These are phyloP conservation scores for Lactarius sp. DNA, from an alignment of 768 basidiomycete genomes.

Conservation along the genomic window DNA sequence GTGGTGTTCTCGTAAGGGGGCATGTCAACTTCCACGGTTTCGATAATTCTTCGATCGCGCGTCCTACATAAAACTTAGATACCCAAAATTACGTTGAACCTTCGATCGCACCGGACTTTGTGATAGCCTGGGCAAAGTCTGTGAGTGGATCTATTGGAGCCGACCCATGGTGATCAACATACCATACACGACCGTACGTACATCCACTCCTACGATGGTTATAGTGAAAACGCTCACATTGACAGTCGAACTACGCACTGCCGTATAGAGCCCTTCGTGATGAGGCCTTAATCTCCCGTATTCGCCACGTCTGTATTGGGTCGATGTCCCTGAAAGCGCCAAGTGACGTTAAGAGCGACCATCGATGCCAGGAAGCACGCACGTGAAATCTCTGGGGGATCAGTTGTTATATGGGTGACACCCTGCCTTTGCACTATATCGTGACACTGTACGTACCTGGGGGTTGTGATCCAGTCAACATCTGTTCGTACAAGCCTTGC, in stretches of 20 bases:
- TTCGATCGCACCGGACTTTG: slow-evolving; percentile 55
- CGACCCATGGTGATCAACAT: slow-evolving; percentile 26
- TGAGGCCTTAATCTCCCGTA: slow-evolving; percentile 57
- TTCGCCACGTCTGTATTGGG: slow-evolving; percentile 69
- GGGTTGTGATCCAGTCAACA: slow-evolving; percentile 79
- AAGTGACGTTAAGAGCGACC: neutral
- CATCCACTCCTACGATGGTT: slow-evolving; percentile 46
- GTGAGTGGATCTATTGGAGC: slow-evolving; percentile 2
- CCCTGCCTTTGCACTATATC: neutral
- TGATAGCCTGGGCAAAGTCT: slow-evolving; percentile 56
- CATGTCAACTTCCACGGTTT: slow-evolving; percentile 71
- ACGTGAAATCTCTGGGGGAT: slow-evolving; percentile 71
- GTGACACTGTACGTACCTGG: slow-evolving; percentile 40
- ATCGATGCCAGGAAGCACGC: slow-evolving; percentile 27
- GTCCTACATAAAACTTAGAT: neutral
- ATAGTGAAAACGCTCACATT: slow-evolving; percentile 7
- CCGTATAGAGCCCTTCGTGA: slow-evolving; percentile 64
- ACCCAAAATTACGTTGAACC: neutral
- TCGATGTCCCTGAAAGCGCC: slow-evolving; percentile 47
- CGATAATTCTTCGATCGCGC: slow-evolving; percentile 62
- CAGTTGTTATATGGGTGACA: slow-evolving; percentile 3
- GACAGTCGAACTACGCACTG: slow-evolving; percentile 40
- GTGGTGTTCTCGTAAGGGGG: slow-evolving; percentile 72
- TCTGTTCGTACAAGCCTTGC: slow-evolving; percentile 69
- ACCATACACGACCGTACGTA: slow-evolving; percentile 74